Percentiles rank a stretch among this genome's conserved stretches.
Evolutionary conservation across 352 stramenopile genomes (phyloP).

Genomic region (Pythium aquatile): DNA sequence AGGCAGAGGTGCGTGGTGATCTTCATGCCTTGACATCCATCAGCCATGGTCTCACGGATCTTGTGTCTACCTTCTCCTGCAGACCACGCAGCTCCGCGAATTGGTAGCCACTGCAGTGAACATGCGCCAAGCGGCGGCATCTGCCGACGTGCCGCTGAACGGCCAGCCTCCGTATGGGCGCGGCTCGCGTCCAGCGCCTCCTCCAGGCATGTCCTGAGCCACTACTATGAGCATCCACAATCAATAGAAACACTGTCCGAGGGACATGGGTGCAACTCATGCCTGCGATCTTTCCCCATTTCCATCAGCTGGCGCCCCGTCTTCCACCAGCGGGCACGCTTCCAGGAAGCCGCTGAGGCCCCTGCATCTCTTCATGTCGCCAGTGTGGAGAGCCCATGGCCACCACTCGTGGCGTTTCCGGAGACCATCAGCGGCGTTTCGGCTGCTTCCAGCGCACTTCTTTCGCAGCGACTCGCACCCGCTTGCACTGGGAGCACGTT

Average conservation of each 20-base stretch:
- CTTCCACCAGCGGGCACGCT: not conserved
- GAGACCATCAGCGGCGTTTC: not conserved
- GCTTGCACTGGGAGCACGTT: not conserved
- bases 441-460: not conserved
- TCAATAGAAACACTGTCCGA: constrained; percentile 14
- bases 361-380: not conserved
- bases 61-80: not conserved
- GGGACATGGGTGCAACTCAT: constrained; percentile 12
- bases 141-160: constrained; percentile 2
- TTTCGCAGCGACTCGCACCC: not conserved
- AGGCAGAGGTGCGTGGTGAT: constrained; percentile 50
- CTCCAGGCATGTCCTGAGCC: constrained; percentile 54
- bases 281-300: constrained; percentile 1
- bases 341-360: not conserved
- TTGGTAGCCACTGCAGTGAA: not conserved
- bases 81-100: constrained; percentile 25
- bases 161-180: constrained; percentile 5
- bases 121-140: not conserved
- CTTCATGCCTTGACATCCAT: not conserved
- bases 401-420: not conserved
- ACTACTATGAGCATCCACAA: not conserved
- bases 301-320: not conserved
- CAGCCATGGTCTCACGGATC: not conserved
- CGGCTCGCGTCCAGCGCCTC: constrained; percentile 34
- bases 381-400: not conserved